Evolutionary conservation across 2,329 filamentous ascomycete species (phyloP), one percentile per base, ranked within the genome.

Genomic region (Fragosphaeria purpurea): DNA sequence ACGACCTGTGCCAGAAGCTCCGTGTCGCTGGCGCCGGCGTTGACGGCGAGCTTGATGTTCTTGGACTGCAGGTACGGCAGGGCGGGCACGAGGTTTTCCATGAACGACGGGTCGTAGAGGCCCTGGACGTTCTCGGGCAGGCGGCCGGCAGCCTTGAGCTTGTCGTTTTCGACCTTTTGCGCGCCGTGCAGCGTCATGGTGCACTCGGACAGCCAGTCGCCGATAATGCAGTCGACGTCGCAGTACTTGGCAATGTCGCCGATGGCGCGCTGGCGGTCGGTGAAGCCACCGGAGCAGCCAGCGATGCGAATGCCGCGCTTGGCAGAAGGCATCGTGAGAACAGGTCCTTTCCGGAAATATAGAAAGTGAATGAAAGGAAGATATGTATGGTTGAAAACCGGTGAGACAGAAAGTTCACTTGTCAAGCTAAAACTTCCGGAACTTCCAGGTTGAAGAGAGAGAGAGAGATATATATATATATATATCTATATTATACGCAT

Each of bases 221-320:
- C 35, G 58, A 64, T 7, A 56, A 66, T 62, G 52, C 58, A 57
- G 55, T 63, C 60, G 33, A 63, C 57, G 30, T 62, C 61, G 53
- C 62, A 62, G 55, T 60, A 67, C 59, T 55, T 66, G 45, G 68
- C 68, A n/a, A 71, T 60, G 37, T 65, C 64, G 32, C 61, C 55
- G 48, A 69, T 69, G 50, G 68, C 68, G n/a, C 66, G 62, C 53
- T 69, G 66, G 35, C 68, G 62, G 56, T 70, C 68, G 13, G 67
- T 67, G 60, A 70, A 70, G 35, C 67, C 67, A 34, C 69, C 68
- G 12, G 67, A 69, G 42, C 67, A 63, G 50, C 67, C 67, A 48
- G 66, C 67, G 53, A 71, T 66, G 53, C 66, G 66, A 53, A 70
- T 65, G 7, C 66, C 61, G 53, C 64, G 59, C 52, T 65, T 65